Conservation (phyloP, 2,329 filamentous ascomycete species). For the Xylariales sp. region DNA sequence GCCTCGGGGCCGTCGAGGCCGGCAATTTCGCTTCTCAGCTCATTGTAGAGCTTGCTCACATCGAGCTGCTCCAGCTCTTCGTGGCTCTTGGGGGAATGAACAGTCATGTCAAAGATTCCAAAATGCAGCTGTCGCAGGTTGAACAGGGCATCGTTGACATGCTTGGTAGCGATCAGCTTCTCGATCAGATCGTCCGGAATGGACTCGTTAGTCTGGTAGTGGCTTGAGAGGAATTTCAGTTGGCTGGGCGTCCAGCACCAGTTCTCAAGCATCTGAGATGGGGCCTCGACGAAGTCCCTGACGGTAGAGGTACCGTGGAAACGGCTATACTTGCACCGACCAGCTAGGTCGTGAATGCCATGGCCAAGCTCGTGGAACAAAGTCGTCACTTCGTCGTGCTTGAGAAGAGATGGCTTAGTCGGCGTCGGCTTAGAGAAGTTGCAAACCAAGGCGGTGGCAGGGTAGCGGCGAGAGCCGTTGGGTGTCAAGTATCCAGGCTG, state of each 20-base stretch:
- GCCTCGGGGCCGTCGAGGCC: slow-evolving; percentile 72
- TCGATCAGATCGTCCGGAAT: slow-evolving; percentile 73
- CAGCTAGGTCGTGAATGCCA: slow-evolving; percentile 66
- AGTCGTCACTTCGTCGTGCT: slow-evolving; percentile 79
- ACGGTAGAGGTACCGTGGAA: slow-evolving; percentile 66
- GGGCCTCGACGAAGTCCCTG: slow-evolving; percentile 67
- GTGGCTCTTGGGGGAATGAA: slow-evolving; percentile 68
- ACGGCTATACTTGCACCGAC: slow-evolving; percentile 56
- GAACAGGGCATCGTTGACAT: slow-evolving; percentile 75
- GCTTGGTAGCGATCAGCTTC: slow-evolving; percentile 71
- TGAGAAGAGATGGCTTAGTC: slow-evolving; percentile 72
- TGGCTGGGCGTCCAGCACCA: slow-evolving; percentile 69
- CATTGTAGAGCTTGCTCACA: slow-evolving; percentile 65
- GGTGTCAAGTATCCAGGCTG: slow-evolving; percentile 65
- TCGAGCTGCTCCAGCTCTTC: slow-evolving; percentile 64
- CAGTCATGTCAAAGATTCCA: slow-evolving; percentile 78
- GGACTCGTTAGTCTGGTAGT: slow-evolving; percentile 65
- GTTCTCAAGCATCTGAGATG: slow-evolving; percentile 71
- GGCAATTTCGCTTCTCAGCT: slow-evolving; percentile 65
- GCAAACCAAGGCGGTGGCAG: slow-evolving; percentile 76
- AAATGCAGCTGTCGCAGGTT: slow-evolving; percentile 77
- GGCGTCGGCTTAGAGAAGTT: slow-evolving; percentile 79
- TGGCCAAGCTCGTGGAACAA: slow-evolving; percentile 76
- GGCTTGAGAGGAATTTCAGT: slow-evolving; percentile 63
- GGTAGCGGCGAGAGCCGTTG: slow-evolving; percentile 69